Evolutionary conservation across 768 basidiomycete species (phyloP).

Genomic region (Naganishia randhawae): DNA sequence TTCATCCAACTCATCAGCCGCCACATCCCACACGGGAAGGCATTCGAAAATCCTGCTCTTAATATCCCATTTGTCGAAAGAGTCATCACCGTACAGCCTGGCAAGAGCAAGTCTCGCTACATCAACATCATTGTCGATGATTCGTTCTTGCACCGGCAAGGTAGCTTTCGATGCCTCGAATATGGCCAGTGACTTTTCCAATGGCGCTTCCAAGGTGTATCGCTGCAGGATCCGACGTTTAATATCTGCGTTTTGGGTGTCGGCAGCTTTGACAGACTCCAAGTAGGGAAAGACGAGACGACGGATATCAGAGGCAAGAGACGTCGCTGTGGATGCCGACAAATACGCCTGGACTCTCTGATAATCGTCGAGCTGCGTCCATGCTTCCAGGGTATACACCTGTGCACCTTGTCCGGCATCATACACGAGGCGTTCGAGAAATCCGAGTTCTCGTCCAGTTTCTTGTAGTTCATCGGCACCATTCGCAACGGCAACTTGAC

Average conservation of each 20-base stretch:
- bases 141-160: slow-evolving; percentile 63
- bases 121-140: slow-evolving; percentile 77
- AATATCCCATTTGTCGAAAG: slow-evolving; percentile 64
- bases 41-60: slow-evolving; percentile 96
- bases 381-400: slow-evolving; percentile 56
- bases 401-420: slow-evolving; percentile 54
- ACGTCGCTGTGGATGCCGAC: slow-evolving; percentile 63
- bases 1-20: slow-evolving; percentile 44
- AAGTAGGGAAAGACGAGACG: slow-evolving; percentile 86
- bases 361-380: slow-evolving; percentile 66
- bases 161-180: slow-evolving; percentile 93
- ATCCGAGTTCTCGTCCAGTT: slow-evolving; percentile 83
- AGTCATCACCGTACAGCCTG: slow-evolving; percentile 76
- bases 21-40: slow-evolving; percentile 77
- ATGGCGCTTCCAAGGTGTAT: slow-evolving; percentile 65
- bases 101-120: slow-evolving; percentile 81
- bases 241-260: slow-evolving; percentile 56
- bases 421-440: slow-evolving; percentile 82
- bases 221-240: slow-evolving; percentile 66
- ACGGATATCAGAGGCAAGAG: slow-evolving; percentile 65
- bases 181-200: slow-evolving; percentile 67
- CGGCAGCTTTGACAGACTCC: slow-evolving; percentile 64
- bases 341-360: slow-evolving; percentile 73
- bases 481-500: slow-evolving; percentile 81
- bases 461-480: slow-evolving; percentile 74